Evolutionary conservation across 2,329 filamentous ascomycete species (phyloP), one percentile per base, ranked within the genome.

Genomic region (Magnaporthiopsis rhizophila): DNA sequence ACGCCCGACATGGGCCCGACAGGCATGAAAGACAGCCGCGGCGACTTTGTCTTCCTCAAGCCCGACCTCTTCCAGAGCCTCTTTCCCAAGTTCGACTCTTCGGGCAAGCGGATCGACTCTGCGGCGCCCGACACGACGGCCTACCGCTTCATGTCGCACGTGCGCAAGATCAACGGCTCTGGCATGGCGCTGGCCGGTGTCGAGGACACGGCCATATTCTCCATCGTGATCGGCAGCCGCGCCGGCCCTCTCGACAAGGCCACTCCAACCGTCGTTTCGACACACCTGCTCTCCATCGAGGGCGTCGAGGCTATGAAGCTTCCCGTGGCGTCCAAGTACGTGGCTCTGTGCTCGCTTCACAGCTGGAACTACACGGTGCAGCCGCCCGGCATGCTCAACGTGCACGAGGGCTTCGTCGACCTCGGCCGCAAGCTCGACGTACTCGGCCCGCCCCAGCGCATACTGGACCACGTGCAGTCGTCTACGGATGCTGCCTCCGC

Each of bases 331-430:
- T 50, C 61, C 36, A 60, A 68, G 2, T 68, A 66, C 13, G 72
- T 79, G 9, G 74, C 68, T 0, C 64, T 81, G 9, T 70, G 71
- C 30, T 77, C 74, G 0, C 66, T 81, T 0, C 66, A 76, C 59
- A 76, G 73, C 60, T 81, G 79, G 79, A 72, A 69, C 7, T 80
- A 80, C 62, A 76, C 72, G 0, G 67, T 69, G 3, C 61, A 75
- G 1, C 78, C 79, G 0, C 69, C 76, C 0, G 65, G 70, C 0
- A 66, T 69, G 0, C 67, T 77, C 59, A 77, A 78, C 64, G 71
- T 78, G 0, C 64, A 61, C 0, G 74, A 77, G 1, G 65, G 73
- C 0, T 75, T 77, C 61, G 65, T 68, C 36, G 62, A 68, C 9
- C 65, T 76, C 0, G 72, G 72, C 1, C 68, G 45, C 57, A 66